Conservation (phyloP, 2,329 filamentous ascomycete genomes). For the Monosporascus sp. region DNA sequence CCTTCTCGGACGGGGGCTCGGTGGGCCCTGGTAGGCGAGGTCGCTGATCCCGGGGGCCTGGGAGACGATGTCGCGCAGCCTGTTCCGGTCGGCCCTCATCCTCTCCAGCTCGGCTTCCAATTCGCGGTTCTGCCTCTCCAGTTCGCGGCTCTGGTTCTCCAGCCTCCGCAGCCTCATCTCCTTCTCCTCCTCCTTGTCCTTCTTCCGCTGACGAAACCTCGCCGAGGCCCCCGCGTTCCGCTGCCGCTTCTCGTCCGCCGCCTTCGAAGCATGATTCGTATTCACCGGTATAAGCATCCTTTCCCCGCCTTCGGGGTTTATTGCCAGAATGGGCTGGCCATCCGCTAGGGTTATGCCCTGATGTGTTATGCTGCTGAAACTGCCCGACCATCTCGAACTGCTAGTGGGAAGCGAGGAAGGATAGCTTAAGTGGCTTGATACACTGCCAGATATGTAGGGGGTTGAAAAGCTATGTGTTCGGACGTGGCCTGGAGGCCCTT, state of each 20-base stretch:
- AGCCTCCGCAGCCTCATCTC: conserved; percentile 64
- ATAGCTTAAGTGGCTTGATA: conserved; percentile 11
- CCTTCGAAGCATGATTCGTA: conserved; percentile 73
- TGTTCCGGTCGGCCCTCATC: conserved; percentile 68
- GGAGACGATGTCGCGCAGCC: conserved; percentile 61
- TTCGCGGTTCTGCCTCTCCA: conserved; percentile 49
- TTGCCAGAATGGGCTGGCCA: conserved; percentile 20
- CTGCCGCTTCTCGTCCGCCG: conserved; percentile 79
- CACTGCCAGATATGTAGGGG: conserved; percentile 13
- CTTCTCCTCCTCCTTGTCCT: conserved; percentile 74
- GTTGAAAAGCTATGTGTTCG: conserved; percentile 11
- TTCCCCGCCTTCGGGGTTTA: conserved; percentile 32
- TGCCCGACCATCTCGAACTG: conserved; percentile 19
- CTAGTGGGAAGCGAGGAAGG: conserved; percentile 11
- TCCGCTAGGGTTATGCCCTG: conserved; percentile 19
- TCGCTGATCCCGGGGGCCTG: conserved; percentile 54
- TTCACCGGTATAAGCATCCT: conserved; percentile 65
- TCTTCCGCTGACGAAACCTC: conserved; percentile 74
- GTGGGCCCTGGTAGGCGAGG: conserved; percentile 45
- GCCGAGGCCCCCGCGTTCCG: conserved; percentile 83
- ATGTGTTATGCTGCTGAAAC: conserved; percentile 14
- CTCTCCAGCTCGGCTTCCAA: conserved; percentile 63
- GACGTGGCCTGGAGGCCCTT: conserved; percentile 5
- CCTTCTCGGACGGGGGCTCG: conserved; percentile 42
- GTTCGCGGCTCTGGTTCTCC: conserved; percentile 63